Evolutionary conservation across 352 stramenopile species (phyloP).

Genomic region (Aphanomyces cochlioides): DNA sequence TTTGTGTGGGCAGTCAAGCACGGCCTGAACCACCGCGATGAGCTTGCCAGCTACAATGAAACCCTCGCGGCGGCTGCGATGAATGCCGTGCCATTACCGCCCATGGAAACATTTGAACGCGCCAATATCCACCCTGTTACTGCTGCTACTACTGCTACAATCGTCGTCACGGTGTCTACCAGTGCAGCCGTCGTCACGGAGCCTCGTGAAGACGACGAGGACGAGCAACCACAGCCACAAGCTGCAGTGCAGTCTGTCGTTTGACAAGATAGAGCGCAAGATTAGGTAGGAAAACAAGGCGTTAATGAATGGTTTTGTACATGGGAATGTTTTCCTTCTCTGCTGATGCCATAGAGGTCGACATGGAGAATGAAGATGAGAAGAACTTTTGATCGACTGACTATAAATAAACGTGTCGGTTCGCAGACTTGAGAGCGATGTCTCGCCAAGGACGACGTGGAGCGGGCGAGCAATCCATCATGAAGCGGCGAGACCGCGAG

Average conservation of each 20-base stretch:
- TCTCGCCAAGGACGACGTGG: constrained; percentile 38
- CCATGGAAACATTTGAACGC: constrained; percentile 34
- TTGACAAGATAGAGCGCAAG: background rate
- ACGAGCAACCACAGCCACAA: too few relatives aligned
- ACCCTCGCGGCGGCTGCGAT: constrained; percentile 74
- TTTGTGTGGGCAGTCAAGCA: constrained; percentile 78
- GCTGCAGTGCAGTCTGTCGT: background rate
- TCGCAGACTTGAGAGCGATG: background rate
- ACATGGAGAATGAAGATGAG: too few relatives aligned
- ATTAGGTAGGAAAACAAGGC: too few relatives aligned
- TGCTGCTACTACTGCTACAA: background rate
- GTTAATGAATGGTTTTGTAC: too few relatives aligned
- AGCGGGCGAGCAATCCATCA: constrained; percentile 63
- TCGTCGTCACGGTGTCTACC: background rate
- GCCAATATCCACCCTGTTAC: background rate
- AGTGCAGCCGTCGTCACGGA: background rate
- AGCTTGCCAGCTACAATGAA: constrained; percentile 79
- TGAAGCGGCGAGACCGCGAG: constrained; percentile 69
- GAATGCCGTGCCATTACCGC: constrained; percentile 69
- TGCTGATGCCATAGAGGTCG: too few relatives aligned
- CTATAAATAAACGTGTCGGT: too few relatives aligned
- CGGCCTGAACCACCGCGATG: constrained; percentile 66
- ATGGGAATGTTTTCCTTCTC: too few relatives aligned
- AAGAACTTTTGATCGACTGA: too few relatives aligned
- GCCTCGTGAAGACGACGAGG: background rate